These are phyloP conservation scores for Pholiota adiposa DNA, from an alignment of 1,284 basidiomycete genomes.

Conservation along the genomic window DNA sequence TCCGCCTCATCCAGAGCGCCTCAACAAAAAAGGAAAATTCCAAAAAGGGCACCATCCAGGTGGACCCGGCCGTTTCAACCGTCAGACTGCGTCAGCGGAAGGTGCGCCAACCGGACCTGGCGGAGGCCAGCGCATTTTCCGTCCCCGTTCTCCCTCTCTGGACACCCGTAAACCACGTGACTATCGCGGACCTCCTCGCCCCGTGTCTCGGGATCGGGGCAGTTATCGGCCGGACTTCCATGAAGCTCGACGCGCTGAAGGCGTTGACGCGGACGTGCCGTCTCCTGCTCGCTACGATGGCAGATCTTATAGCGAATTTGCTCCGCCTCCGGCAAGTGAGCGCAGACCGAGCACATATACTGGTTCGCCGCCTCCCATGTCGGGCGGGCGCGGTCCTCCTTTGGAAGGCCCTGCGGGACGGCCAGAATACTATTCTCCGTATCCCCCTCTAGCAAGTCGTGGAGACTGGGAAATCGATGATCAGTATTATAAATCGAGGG, in stretches of 20 bases:
- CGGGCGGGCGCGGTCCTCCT: slow-evolving; percentile 20
- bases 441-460: slow-evolving; percentile 15
- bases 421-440: slow-evolving; percentile 18
- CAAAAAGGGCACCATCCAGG: slow-evolving; percentile 14
- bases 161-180: slow-evolving; percentile 22
- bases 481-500: slow-evolving; percentile 23
- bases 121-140: slow-evolving; percentile 14
- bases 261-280: slow-evolving; percentile 18
- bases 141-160: slow-evolving; percentile 21
- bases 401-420: slow-evolving; percentile 16
- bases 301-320: slow-evolving; percentile 19
- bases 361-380: slow-evolving; percentile 14
- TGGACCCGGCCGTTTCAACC: slow-evolving; percentile 7
- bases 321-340: slow-evolving; percentile 12
- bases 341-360: slow-evolving; percentile 10
- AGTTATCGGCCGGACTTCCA: slow-evolving; percentile 17
- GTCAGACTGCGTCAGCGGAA: slow-evolving; percentile 1
- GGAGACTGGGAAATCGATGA: slow-evolving; percentile 24
- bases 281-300: slow-evolving; percentile 17
- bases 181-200: slow-evolving; percentile 21
- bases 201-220: slow-evolving; percentile 20
- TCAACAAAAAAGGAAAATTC: slow-evolving; percentile 16
- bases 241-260: slow-evolving; percentile 16
- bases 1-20: slow-evolving; percentile 9
- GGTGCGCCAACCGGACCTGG: slow-evolving; percentile 17